Evolutionary conservation across 108 stramenopile genomes (phyloP).

Genomic region (Nitzschia inconspicua): DNA sequence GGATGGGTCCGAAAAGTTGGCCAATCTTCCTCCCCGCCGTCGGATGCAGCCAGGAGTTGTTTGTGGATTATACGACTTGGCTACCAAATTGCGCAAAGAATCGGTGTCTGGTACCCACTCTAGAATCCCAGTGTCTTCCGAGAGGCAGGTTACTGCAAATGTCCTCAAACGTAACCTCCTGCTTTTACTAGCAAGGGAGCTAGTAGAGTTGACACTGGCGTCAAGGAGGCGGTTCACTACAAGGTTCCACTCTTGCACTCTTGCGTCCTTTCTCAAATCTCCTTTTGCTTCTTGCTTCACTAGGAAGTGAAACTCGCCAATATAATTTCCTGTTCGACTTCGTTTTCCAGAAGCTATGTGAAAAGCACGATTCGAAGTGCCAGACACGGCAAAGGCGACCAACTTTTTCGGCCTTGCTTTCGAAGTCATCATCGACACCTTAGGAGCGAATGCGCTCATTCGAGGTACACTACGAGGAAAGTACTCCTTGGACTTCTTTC

Average conservation of each 20-base stretch:
- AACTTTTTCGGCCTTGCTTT: slow-evolving; percentile 98
- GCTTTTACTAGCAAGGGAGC: slow-evolving; percentile 11
- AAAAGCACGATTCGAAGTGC: slow-evolving; percentile 14
- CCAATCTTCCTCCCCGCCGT: slow-evolving; percentile 52
- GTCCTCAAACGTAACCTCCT: slow-evolving; percentile 69
- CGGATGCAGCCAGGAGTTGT: slow-evolving; percentile 43
- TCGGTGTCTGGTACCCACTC: slow-evolving; percentile 97
- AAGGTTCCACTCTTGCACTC: slow-evolving; percentile 96
- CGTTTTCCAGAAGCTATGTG: no score
- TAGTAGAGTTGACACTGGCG: slow-evolving; percentile 41
- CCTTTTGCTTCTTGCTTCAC: slow-evolving; percentile 98
- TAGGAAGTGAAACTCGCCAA: slow-evolving; percentile 90
- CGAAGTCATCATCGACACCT: slow-evolving; percentile 77
- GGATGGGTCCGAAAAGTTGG: slow-evolving; percentile 55
- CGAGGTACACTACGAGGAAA: slow-evolving; percentile 76
- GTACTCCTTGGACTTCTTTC: slow-evolving; percentile 31
- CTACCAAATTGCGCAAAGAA: slow-evolving; percentile 77
- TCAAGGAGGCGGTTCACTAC: slow-evolving; percentile 94
- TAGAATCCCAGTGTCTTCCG: slow-evolving; percentile 96
- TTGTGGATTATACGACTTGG: slow-evolving; percentile 78
- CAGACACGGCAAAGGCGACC: slow-evolving; percentile 47
- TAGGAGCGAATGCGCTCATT: slow-evolving; percentile 64
- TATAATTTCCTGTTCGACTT: slow-evolving; percentile 28
- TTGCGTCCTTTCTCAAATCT: slow-evolving; percentile 98
- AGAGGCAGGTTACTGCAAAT: slow-evolving; percentile 95